These are phyloP conservation scores for Raddia distichophylla DNA, from an alignment of 176 grass and related monocot genomes.

Conservation along the genomic window DNA sequence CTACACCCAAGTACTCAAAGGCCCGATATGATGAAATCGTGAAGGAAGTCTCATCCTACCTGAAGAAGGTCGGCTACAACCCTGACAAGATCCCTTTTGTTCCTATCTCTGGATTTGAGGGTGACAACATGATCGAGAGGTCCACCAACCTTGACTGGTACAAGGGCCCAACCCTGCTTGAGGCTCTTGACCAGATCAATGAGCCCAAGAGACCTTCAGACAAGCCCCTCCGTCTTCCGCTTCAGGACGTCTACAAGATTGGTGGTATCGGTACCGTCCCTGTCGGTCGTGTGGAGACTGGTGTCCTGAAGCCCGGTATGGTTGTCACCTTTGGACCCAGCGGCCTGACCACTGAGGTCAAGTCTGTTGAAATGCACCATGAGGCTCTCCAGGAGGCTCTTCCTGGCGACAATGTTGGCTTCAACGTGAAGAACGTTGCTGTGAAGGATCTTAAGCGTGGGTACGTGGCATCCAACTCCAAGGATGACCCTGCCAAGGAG, in stretches of 20 bases:
- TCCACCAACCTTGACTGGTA: conserved; percentile 32
- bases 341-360: conserved; percentile 83
- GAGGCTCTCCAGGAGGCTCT: conserved; percentile 78
- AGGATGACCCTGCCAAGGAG: conserved; percentile 93
- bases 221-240: background rate
- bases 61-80: conserved; percentile 21
- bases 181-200: background rate
- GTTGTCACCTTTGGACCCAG: conserved; percentile 79
- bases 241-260: conserved; percentile 27
- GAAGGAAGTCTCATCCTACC: conserved; percentile 20
- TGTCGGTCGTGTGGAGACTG: conserved; percentile 80
- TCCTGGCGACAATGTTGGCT: conserved; percentile 80
- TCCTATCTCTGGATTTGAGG: conserved; percentile 21
- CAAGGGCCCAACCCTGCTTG: conserved; percentile 25
- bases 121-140: conserved; percentile 32
- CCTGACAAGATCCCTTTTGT: conserved; percentile 22
- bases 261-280: conserved; percentile 25
- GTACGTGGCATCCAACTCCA: conserved; percentile 83
- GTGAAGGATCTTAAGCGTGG: conserved; percentile 94
- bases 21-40: conserved; percentile 23
- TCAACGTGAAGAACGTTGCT: conserved; percentile 89
- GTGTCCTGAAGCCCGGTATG: conserved; percentile 81
- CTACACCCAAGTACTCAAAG: conserved; percentile 17
- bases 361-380: conserved; percentile 97
- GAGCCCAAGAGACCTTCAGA: too few species aligned